Conservation (phyloP, 2,329 filamentous ascomycete species). For the Trichothecium sympodiale region DNA sequence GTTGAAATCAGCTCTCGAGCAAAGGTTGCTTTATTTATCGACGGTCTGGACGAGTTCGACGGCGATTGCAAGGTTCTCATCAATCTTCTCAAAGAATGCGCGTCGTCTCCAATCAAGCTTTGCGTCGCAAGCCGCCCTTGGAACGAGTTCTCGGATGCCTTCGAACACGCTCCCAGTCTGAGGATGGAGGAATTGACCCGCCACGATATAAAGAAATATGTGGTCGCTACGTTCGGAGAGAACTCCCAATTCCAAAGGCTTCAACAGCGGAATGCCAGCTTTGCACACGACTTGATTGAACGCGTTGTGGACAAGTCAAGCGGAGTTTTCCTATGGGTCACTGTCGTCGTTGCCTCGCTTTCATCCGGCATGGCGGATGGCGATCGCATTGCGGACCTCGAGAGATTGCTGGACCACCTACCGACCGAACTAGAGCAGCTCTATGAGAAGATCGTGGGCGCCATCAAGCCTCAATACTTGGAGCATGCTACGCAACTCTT, state of each 20-base stretch:
- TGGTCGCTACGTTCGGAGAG: background rate
- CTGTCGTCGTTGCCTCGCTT: background rate
- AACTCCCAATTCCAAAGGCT: too few species aligned
- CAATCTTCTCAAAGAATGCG: conserved; percentile 1
- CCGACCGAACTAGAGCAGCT: background rate
- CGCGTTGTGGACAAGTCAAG: background rate
- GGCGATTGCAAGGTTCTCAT: conserved; percentile 1
- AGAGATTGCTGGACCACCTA: background rate
- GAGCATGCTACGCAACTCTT: too few species aligned
- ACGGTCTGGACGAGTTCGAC: conserved; percentile 2
- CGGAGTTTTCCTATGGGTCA: conserved; percentile 1
- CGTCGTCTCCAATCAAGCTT: conserved; percentile 1
- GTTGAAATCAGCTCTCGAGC: background rate
- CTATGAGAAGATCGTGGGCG: background rate
- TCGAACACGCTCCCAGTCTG: background rate
- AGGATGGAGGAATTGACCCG: background rate
- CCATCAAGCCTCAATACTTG: too few species aligned
- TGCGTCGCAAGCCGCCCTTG: background rate
- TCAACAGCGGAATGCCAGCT: background rate
- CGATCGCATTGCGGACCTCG: background rate
- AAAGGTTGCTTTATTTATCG: conserved; percentile 1
- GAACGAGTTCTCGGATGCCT: background rate
- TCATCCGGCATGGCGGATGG: background rate
- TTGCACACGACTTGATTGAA: background rate
- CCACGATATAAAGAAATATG: background rate